A percentile compares a stretch with the other conserved stretches of the same genome.
phyloP scores from a whole-genome alignment of 1,139 yeast species.

The Yamadazyma sp. region DNA sequence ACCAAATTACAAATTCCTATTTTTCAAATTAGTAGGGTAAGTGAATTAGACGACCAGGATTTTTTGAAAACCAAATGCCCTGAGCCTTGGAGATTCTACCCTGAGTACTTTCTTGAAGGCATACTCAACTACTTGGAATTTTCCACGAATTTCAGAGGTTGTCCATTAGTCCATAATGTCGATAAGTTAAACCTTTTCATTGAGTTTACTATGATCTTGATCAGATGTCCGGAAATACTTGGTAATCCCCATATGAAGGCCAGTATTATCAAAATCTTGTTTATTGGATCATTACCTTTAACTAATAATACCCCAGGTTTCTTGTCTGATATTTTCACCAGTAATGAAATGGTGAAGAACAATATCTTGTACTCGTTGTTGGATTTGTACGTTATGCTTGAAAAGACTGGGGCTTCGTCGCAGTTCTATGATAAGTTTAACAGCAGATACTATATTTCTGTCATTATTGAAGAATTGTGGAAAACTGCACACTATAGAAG shows the following conservation, averaged over 20 bases:
- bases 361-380: slow-evolving; percentile 79
- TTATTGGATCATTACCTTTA: slow-evolving; percentile 67
- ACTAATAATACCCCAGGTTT: slow-evolving; percentile 68
- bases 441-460: slow-evolving; percentile 82
- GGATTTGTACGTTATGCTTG: slow-evolving; percentile 91
- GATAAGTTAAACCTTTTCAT: slow-evolving; percentile 58
- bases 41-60: slow-evolving; percentile 67
- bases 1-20: slow-evolving; percentile 62
- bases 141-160: slow-evolving; percentile 56
- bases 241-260: slow-evolving; percentile 95
- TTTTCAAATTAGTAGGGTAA: slow-evolving; percentile 47
- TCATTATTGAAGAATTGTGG: slow-evolving; percentile 83
- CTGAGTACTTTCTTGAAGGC: slow-evolving; percentile 86
- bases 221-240: slow-evolving; percentile 82
- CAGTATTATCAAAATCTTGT: slow-evolving; percentile 75
- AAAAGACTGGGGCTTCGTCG: slow-evolving; percentile 91
- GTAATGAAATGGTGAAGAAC: slow-evolving; percentile 60
- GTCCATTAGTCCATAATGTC: slow-evolving; percentile 57
- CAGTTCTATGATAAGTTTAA: slow-evolving; percentile 97
- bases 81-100: slow-evolving; percentile 77
- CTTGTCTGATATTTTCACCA: slow-evolving; percentile 62
- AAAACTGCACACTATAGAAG: slow-evolving; percentile 62
- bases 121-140: slow-evolving; percentile 73
- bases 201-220: slow-evolving; percentile 68
- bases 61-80: slow-evolving; percentile 66